These are phyloP conservation scores for Globisporangium mamillatum DNA, from an alignment of 352 stramenopile species.

Conservation along the genomic window DNA sequence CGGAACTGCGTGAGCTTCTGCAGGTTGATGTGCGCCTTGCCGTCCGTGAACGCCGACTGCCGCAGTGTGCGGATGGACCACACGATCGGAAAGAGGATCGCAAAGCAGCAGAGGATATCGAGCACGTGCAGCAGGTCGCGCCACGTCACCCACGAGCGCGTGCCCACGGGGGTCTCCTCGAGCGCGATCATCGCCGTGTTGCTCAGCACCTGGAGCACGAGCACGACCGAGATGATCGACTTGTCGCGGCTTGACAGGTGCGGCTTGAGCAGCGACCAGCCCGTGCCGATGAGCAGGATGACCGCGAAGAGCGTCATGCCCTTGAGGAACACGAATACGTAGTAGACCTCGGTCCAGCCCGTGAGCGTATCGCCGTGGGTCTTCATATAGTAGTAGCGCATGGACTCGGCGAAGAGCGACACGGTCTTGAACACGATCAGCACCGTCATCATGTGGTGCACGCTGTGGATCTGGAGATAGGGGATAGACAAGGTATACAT, in stretches of 20 bases:
- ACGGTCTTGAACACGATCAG: constrained; percentile 92
- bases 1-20: constrained; percentile 95
- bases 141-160: constrained; percentile 61
- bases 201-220: constrained; percentile 92
- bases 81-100: constrained; percentile 96
- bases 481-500: background rate
- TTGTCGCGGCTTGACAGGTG: constrained; percentile 94
- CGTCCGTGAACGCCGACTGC: constrained; percentile 79
- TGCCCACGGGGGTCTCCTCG: constrained; percentile 80
- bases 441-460: constrained; percentile 96
- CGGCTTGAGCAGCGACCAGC: constrained; percentile 96
- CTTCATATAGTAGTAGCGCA: constrained; percentile 96
- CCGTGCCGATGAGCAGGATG: constrained; percentile 96
- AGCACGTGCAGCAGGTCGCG: constrained; percentile 93
- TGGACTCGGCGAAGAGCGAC: constrained; percentile 92
- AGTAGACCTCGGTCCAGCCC: constrained; percentile 93
- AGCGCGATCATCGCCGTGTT: constrained; percentile 93
- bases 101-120: constrained; percentile 96
- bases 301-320: constrained; percentile 96
- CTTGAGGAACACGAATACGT: constrained; percentile 95
- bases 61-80: constrained; percentile 91
- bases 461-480: constrained; percentile 72
- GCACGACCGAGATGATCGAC: constrained; percentile 91
- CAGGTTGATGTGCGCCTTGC: constrained; percentile 86
- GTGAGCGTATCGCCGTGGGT: constrained; percentile 90